These are phyloP conservation scores for Dryadomyces sulphureus DNA, from an alignment of 2,329 filamentous ascomycete genomes.

Conservation along the genomic window DNA sequence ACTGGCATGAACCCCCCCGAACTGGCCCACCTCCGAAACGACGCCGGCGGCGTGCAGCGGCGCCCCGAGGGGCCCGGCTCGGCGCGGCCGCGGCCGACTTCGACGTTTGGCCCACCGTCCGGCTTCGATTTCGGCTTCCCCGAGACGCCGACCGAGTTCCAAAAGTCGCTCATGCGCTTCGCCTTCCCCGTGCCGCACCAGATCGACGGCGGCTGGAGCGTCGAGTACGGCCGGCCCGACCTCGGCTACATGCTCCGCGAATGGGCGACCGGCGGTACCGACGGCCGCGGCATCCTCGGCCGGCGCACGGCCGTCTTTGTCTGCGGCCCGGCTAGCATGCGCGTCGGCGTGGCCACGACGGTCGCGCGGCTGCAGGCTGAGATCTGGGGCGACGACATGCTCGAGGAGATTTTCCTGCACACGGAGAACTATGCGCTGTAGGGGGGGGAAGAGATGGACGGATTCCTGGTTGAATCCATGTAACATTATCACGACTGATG, in stretches of 20 bases:
- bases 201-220: conserved; percentile 70
- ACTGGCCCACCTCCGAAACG: conserved; percentile 41
- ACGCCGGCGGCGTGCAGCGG: conserved; percentile 18
- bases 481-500: background rate
- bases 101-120: conserved; percentile 42
- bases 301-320: conserved; percentile 80
- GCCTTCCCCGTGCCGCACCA: conserved; percentile 60
- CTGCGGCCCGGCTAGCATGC: conserved; percentile 77
- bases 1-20: conserved; percentile 28
- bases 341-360: conserved; percentile 73
- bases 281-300: conserved; percentile 57
- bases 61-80: background rate
- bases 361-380: conserved; percentile 70
- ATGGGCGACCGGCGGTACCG: conserved; percentile 56
- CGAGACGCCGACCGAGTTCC: conserved; percentile 70
- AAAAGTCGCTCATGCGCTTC: conserved; percentile 81
- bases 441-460: background rate
- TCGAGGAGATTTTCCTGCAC: conserved; percentile 87
- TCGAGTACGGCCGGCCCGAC: conserved; percentile 83
- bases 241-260: conserved; percentile 76
- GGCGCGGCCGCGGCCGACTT: conserved; percentile 28
- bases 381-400: conserved; percentile 63
- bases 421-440: conserved; percentile 88
- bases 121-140: conserved; percentile 74
- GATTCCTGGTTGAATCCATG: too few species aligned